Conservation (phyloP, 2,329 filamentous ascomycete genomes). For the Akanthomyces lecanii region DNA sequence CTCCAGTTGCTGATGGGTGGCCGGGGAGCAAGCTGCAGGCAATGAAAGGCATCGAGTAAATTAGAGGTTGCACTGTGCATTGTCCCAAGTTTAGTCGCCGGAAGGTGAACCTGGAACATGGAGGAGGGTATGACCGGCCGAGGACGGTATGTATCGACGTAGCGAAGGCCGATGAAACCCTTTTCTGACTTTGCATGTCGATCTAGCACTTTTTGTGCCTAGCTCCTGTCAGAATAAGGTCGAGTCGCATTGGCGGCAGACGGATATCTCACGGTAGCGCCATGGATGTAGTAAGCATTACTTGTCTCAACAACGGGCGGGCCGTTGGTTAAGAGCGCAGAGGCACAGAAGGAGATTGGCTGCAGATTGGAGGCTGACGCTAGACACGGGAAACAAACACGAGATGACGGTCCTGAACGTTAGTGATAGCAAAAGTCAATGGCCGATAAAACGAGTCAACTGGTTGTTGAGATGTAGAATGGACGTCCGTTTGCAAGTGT, state of each 20-base stretch:
- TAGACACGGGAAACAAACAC: neutral
- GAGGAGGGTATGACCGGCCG: neutral
- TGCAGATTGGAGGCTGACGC: conserved; percentile 4
- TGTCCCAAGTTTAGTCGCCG: neutral
- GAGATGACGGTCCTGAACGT: neutral
- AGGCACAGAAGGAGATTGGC: neutral
- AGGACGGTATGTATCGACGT: neutral
- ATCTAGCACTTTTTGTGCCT: conserved; percentile 9
- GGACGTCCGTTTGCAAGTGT: neutral
- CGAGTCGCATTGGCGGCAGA: conserved; percentile 17
- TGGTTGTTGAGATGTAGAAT: neutral
- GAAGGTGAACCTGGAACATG: neutral
- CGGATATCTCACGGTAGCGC: conserved; percentile 16
- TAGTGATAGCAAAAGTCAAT: neutral
- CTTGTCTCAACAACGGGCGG: neutral
- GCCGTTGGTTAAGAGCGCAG: neutral
- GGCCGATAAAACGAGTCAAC: neutral
- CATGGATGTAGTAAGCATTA: conserved; percentile 17
- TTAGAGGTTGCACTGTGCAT: neutral
- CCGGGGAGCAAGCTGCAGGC: neutral
- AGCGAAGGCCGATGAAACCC: conserved; percentile 9
- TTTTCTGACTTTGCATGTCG: conserved; percentile 4
- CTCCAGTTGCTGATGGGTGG: conserved; percentile 1
- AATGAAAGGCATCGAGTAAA: neutral
- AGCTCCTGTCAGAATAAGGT: conserved; percentile 17